Conservation (phyloP, 2,329 filamentous ascomycete genomes). For the Sphaerulina musiva region DNA sequence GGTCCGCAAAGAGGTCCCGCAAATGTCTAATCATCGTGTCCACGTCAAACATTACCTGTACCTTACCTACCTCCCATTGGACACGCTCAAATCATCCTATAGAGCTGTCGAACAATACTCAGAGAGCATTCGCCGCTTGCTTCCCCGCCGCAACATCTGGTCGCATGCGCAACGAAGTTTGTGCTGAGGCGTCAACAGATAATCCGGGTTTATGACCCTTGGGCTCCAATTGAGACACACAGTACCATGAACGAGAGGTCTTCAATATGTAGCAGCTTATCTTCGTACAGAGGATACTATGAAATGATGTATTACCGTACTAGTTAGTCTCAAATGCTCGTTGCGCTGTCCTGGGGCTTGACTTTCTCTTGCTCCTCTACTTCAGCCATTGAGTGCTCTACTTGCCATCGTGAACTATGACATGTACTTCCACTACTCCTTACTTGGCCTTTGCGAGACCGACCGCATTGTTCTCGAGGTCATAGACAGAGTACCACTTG, state of each 20-base stretch:
- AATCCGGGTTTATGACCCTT: too few species aligned
- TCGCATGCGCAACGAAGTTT: neutral
- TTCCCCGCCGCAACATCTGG: neutral
- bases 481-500: constrained; percentile 93
- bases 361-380: constrained; percentile 1
- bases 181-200: too few species aligned
- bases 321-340: constrained; percentile 12
- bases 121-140: too few species aligned
- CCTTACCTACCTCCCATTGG: too few species aligned
- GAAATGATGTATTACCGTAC: constrained; percentile 13
- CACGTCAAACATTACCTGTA: too few species aligned
- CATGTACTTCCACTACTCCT: neutral
- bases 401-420: constrained; percentile 8
- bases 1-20: too few species aligned
- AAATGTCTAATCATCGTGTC: too few species aligned
- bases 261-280: neutral
- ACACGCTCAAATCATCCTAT: too few species aligned
- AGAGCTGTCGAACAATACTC: too few species aligned
- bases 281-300: constrained; percentile 13
- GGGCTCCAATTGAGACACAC: too few species aligned
- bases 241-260: neutral
- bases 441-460: constrained; percentile 81
- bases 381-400: constrained; percentile 7
- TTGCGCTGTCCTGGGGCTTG: neutral
- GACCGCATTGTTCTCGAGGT: constrained; percentile 81